Percentiles rank a stretch among this genome's conserved stretches.
Evolutionary conservation across 2,329 filamentous ascomycete species (phyloP).

Genomic region (Penicillium sp.): DNA sequence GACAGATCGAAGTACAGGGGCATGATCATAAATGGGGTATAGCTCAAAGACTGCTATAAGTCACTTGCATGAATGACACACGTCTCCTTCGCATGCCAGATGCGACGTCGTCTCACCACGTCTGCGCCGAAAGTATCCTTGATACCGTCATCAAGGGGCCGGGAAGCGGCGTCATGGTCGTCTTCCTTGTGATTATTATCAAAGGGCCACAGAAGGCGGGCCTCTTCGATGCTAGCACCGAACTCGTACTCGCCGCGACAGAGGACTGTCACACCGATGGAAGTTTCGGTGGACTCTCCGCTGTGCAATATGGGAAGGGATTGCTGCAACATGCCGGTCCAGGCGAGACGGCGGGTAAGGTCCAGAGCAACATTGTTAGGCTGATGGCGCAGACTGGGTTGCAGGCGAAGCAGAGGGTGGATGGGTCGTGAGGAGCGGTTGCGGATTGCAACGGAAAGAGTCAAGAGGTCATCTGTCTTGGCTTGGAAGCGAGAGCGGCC

Average conservation of each 20-base stretch:
- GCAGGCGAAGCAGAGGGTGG: constrained; percentile 68
- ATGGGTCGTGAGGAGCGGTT: constrained; percentile 70
- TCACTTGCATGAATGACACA: constrained; percentile 44
- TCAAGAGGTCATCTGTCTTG: constrained; percentile 62
- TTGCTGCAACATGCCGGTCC: constrained; percentile 81
- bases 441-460: constrained; percentile 65
- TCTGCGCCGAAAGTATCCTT: constrained; percentile 41
- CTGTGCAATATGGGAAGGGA: constrained; percentile 62
- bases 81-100: constrained; percentile 47
- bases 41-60: constrained; percentile 10
- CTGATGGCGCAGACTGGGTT: constrained; percentile 73
- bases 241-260: constrained; percentile 82
- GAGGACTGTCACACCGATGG: constrained; percentile 69
- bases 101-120: constrained; percentile 40
- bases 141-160: constrained; percentile 33
- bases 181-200: constrained; percentile 15
- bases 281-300: constrained; percentile 58
- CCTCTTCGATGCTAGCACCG: constrained; percentile 76
- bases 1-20: background rate
- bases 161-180: constrained; percentile 9
- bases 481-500: constrained; percentile 49
- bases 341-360: constrained; percentile 74
- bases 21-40: constrained; percentile 2
- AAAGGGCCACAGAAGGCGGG: constrained; percentile 49
- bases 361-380: constrained; percentile 72